Conservation (phyloP, 1,139 yeast genomes). For the Debaryomycetaceae sp. region DNA sequence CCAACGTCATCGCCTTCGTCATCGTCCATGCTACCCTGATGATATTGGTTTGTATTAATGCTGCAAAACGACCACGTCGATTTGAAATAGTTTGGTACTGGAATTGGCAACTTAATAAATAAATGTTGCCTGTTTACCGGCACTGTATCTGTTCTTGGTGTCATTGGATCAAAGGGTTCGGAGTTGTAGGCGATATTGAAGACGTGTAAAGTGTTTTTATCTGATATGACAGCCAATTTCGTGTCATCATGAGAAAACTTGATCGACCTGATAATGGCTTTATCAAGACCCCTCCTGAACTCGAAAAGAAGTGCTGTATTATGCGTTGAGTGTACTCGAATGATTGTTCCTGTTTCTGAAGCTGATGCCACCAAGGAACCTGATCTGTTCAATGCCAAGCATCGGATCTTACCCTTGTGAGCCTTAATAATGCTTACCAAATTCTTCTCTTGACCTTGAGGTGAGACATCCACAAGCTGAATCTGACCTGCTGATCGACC, state of each 20-base stretch:
- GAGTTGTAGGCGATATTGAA: conserved; percentile 44
- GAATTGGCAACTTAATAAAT: conserved; percentile 58
- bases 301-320: conserved; percentile 74
- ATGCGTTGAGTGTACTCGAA: conserved; percentile 72
- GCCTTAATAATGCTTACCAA: conserved; percentile 76
- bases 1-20: conserved; percentile 52
- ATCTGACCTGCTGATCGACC: conserved; percentile 69
- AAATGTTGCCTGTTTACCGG: conserved; percentile 60
- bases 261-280: conserved; percentile 78
- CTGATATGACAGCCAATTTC: conserved; percentile 79
- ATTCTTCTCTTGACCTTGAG: conserved; percentile 57
- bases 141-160: background rate
- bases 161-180: conserved; percentile 1
- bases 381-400: conserved; percentile 63
- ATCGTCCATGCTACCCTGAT: conserved; percentile 20
- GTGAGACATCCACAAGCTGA: conserved; percentile 69
- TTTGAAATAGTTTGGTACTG: conserved; percentile 69
- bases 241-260: conserved; percentile 75
- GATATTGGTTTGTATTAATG: conserved; percentile 55
- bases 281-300: conserved; percentile 84
- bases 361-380: conserved; percentile 87
- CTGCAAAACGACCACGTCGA: conserved; percentile 91
- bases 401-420: conserved; percentile 68
- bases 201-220: conserved; percentile 84
- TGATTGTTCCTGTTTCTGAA: conserved; percentile 81